These are phyloP conservation scores for Trichoderma citrinoviride DNA, from an alignment of 2,329 filamentous ascomycete species.

Conservation along the genomic window DNA sequence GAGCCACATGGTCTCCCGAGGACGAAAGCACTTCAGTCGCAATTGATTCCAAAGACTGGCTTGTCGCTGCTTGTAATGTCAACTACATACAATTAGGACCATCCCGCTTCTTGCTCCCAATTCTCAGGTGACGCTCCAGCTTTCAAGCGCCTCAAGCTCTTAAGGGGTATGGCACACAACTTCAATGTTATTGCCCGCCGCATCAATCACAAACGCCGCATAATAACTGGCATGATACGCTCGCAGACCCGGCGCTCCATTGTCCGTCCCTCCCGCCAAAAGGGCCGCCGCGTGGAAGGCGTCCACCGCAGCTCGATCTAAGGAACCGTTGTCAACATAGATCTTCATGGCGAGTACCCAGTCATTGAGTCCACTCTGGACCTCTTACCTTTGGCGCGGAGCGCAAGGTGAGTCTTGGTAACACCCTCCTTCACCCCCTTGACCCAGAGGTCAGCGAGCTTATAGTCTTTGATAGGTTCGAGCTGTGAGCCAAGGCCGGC, in stretches of 20 bases:
- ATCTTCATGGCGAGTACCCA: no score
- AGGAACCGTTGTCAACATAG: not conserved
- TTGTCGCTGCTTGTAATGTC: no score
- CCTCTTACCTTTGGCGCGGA: slow-evolving; percentile 31
- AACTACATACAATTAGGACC: no score
- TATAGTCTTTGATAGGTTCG: slow-evolving; percentile 23
- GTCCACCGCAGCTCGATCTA: slow-evolving; percentile 44
- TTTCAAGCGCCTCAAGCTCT: not conserved
- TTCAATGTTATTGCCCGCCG: slow-evolving; percentile 53
- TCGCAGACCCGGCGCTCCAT: slow-evolving; percentile 48
- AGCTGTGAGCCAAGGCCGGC: slow-evolving; percentile 34
- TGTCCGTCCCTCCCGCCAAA: slow-evolving; percentile 45
- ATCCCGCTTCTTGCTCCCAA: no score
- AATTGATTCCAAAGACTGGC: no score
- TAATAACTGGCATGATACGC: slow-evolving; percentile 49
- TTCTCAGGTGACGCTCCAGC: no score
- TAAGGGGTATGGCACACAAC: slow-evolving; percentile 32
- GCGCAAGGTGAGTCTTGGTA: slow-evolving; percentile 32
- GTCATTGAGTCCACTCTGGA: not conserved
- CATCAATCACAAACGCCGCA: slow-evolving; percentile 50
- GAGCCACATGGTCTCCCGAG: no score
- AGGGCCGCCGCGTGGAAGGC: slow-evolving; percentile 44
- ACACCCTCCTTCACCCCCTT: slow-evolving; percentile 23
- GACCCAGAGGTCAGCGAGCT: slow-evolving; percentile 35
- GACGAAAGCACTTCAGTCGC: no score